Evolutionary conservation across 495 filamentous ascomycete species (phyloP).

Genomic region (Penicillium bovifimosum): DNA sequence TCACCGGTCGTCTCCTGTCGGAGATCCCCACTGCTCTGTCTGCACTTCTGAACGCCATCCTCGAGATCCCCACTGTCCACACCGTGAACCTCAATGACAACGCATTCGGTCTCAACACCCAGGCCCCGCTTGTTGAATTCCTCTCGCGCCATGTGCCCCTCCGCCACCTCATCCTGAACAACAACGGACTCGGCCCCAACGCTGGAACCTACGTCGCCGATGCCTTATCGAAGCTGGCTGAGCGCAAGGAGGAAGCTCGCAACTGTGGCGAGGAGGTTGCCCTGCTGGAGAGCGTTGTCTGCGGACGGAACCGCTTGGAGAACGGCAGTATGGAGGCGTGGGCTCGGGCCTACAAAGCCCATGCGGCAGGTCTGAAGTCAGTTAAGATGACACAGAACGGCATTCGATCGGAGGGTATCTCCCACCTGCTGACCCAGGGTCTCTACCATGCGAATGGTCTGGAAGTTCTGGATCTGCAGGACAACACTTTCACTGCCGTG

Average conservation of each 20-base stretch:
- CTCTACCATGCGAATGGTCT: conserved; percentile 60
- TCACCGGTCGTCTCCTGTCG: conserved; percentile 86
- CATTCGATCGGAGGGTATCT: conserved; percentile 89
- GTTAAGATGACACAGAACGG: conserved; percentile 99
- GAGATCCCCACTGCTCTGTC: conserved; percentile 90
- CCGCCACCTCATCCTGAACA: conserved; percentile 89
- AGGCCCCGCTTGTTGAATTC: conserved; percentile 78
- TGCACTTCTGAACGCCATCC: conserved; percentile 76
- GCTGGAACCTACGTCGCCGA: conserved; percentile 84
- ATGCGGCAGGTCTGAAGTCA: conserved; percentile 65
- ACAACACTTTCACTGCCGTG: conserved; percentile 87
- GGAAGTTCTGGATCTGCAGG: conserved; percentile 80
- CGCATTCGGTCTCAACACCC: conserved; percentile 91
- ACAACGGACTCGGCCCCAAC: conserved; percentile 92
- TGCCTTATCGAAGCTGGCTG: conserved; percentile 66
- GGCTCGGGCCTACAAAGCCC: conserved; percentile 77
- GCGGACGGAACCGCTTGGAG: conserved; percentile 91
- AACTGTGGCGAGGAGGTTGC: conserved; percentile 64
- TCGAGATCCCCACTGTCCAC: conserved; percentile 74
- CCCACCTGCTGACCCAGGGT: conserved; percentile 68
- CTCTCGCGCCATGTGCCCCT: conserved; percentile 79
- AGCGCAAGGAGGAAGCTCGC: conserved; percentile 72
- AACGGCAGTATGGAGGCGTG: conserved; percentile 94
- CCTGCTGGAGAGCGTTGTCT: conserved; percentile 86
- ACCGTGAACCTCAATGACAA: conserved; percentile 97